Evolutionary conservation across 164 flowering plant genomes (phyloP).

Genomic region (Amborella trichopoda): DNA sequence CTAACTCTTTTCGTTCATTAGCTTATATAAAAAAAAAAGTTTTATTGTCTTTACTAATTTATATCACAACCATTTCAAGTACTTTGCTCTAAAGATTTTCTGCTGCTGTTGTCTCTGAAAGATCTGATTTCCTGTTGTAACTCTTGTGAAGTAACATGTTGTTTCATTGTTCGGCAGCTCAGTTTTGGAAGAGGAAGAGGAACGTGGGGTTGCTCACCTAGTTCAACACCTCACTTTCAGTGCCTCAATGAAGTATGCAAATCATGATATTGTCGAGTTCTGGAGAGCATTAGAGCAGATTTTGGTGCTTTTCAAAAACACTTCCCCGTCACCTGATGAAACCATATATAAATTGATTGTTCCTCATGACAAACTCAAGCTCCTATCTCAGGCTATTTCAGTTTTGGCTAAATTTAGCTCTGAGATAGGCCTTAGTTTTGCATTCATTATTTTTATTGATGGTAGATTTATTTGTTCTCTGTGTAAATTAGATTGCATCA

Average conservation of each 20-base stretch:
- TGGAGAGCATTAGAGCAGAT: slow-evolving; percentile 90
- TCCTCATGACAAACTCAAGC: slow-evolving; percentile 86
- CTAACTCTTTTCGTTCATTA: too few relatives aligned
- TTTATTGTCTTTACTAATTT: too few relatives aligned
- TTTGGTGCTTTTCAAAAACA: slow-evolving; percentile 96
- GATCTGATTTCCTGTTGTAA: too few relatives aligned
- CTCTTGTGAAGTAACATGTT: background rate
- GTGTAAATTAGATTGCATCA: too few relatives aligned
- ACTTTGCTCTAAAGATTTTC: too few relatives aligned
- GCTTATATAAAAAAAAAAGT: too few relatives aligned
- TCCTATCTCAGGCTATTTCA: slow-evolving; percentile 79
- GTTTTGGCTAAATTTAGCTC: slow-evolving; percentile 87
- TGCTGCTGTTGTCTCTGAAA: too few relatives aligned
- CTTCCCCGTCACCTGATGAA: slow-evolving; percentile 84
- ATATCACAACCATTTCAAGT: too few relatives aligned
- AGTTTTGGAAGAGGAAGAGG: slow-evolving; percentile 95
- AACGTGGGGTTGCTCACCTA: slow-evolving; percentile 96
- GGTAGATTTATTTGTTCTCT: background rate
- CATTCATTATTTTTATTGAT: background rate
- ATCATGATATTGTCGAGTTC: slow-evolving; percentile 83
- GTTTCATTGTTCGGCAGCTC: slow-evolving; percentile 54
- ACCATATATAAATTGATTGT: slow-evolving; percentile 90
- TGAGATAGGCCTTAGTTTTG: slow-evolving; percentile 34
- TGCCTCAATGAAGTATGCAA: slow-evolving; percentile 78
- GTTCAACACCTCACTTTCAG: slow-evolving; percentile 97